Percentiles rank a stretch among this genome's conserved stretches.
phyloP scores from a whole-genome alignment of 345 rosid species.

The Turritis glabra region DNA sequence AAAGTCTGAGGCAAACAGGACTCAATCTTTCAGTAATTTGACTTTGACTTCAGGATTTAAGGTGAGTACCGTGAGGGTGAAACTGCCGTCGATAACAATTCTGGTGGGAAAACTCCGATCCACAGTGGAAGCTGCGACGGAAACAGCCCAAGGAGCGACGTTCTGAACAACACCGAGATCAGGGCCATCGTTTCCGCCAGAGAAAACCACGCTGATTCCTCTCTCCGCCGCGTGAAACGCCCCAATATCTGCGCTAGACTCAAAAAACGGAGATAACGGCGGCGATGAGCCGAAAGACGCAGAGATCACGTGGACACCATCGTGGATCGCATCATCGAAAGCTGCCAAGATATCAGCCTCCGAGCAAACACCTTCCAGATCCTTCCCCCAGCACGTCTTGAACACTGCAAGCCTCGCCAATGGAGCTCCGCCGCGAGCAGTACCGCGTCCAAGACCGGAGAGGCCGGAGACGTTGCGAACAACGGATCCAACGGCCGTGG shows the following conservation, averaged over 20 bases:
- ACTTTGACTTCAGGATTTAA: neutral
- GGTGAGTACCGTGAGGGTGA: constrained; percentile 48
- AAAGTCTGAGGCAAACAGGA: neutral
- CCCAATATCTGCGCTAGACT: constrained; percentile 43
- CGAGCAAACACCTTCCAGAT: constrained; percentile 37
- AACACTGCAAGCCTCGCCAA: constrained; percentile 60
- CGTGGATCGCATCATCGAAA: constrained; percentile 54
- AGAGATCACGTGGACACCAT: constrained; percentile 56
- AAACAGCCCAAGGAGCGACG: constrained; percentile 65
- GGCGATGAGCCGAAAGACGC: constrained; percentile 56
- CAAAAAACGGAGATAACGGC: constrained; percentile 49
- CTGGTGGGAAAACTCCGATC: constrained; percentile 54
- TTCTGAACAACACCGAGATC: constrained; percentile 46
- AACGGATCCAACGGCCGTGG: constrained; percentile 56
- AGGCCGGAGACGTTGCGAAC: constrained; percentile 43
- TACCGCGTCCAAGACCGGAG: constrained; percentile 47
- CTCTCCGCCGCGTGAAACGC: constrained; percentile 58
- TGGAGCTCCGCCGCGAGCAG: constrained; percentile 66
- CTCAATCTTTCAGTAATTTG: neutral
- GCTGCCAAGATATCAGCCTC: constrained; percentile 64
- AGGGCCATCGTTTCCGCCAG: constrained; percentile 57
- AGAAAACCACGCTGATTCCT: constrained; percentile 62
- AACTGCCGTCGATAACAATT: constrained; percentile 38
- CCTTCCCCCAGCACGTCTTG: constrained; percentile 55
- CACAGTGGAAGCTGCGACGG: constrained; percentile 57